A percentile compares a stretch with the other conserved stretches of the same genome.
These are phyloP conservation scores for Lichtheimia hyalospora DNA, from an alignment of 371 early-diverging fungal species.

Conservation along the genomic window DNA sequence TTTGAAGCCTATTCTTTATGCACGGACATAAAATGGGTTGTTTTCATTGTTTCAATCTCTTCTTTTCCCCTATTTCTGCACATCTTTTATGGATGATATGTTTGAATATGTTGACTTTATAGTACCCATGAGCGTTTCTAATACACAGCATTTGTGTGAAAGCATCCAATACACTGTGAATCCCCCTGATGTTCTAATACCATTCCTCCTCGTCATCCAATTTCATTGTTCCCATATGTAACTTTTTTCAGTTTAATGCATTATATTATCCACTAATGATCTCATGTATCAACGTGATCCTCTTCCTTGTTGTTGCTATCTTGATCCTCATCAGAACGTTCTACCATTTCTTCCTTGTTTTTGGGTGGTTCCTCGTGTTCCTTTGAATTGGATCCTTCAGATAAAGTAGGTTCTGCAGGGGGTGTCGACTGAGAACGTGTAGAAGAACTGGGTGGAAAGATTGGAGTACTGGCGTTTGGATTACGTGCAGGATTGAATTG, in stretches of 20 bases:
- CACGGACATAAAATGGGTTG: no score
- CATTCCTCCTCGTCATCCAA: no score
- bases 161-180: no score
- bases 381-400: neutral
- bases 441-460: neutral
- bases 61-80: no score
- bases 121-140: no score
- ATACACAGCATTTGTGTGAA: no score
- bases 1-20: no score
- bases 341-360: neutral
- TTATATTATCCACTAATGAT: neutral
- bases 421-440: no score
- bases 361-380: neutral
- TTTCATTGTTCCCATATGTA: neutral
- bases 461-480: slow-evolving; percentile 1
- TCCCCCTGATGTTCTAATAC: no score
- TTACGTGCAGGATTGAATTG: slow-evolving; percentile 25
- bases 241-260: neutral
- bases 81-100: no score
- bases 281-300: neutral
- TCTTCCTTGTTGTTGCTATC: neutral
- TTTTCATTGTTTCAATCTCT: no score
- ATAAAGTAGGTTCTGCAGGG: neutral
- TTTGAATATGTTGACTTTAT: no score
- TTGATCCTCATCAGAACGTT: neutral